Conservation (phyloP, 2,329 filamentous ascomycete genomes). For the Xylariaceae sp. region DNA sequence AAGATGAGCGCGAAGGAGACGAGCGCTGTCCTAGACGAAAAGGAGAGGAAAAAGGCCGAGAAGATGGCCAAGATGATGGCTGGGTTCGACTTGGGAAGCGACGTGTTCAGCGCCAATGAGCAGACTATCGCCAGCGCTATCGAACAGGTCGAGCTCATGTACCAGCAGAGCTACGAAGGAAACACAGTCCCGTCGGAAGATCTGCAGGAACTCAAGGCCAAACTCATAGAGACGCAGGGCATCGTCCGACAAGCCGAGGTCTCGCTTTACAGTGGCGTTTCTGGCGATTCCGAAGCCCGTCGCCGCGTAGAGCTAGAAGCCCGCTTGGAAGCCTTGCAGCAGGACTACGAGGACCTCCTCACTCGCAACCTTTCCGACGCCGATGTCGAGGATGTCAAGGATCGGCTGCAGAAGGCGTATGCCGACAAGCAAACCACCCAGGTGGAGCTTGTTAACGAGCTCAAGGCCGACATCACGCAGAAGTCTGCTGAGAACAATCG, state of each 20-base stretch:
- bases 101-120: slow-evolving; percentile 92
- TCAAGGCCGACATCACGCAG: slow-evolving; percentile 68
- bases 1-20: slow-evolving; percentile 97
- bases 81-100: slow-evolving; percentile 87
- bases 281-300: slow-evolving; percentile 60
- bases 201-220: slow-evolving; percentile 68
- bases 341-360: slow-evolving; percentile 78
- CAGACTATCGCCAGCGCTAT: slow-evolving; percentile 77
- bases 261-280: slow-evolving; percentile 65
- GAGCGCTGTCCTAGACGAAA: slow-evolving; percentile 83
- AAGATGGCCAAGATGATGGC: slow-evolving; percentile 99
- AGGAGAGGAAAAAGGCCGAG: slow-evolving; percentile 97
- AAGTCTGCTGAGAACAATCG: slow-evolving; percentile 78
- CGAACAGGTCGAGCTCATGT: slow-evolving; percentile 71
- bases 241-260: slow-evolving; percentile 90
- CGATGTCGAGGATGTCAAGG: slow-evolving; percentile 81
- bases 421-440: slow-evolving; percentile 68
- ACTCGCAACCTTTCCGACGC: slow-evolving; percentile 70
- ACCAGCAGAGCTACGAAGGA: slow-evolving; percentile 70
- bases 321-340: slow-evolving; percentile 67
- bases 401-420: slow-evolving; percentile 70
- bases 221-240: slow-evolving; percentile 82
- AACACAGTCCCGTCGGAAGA: slow-evolving; percentile 78
- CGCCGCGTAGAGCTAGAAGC: slow-evolving; percentile 72
- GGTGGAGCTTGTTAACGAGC: slow-evolving; percentile 66